Conservation (phyloP, 2,329 filamentous ascomycete species). For the Huntiella bhutanensis region DNA sequence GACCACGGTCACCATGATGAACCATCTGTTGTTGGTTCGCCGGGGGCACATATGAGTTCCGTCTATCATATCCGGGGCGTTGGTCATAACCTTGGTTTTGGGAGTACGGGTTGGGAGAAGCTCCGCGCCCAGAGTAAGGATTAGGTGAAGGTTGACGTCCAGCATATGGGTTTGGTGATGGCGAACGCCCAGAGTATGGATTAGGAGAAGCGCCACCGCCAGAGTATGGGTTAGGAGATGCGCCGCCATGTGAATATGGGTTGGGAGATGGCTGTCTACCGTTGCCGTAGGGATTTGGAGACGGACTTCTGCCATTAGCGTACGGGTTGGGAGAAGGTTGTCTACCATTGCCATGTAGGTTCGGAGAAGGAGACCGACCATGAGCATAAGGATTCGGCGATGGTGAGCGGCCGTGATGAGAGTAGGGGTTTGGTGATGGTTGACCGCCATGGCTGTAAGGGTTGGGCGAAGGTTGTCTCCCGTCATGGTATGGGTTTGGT, state of each 20-base stretch:
- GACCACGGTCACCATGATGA: conserved; percentile 4
- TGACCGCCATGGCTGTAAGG: neutral
- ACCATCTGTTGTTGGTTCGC: conserved; percentile 5
- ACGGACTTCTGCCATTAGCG: neutral
- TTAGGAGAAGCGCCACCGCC: conserved; percentile 12
- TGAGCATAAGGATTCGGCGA: conserved; percentile 2
- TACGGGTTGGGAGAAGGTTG: conserved; percentile 4
- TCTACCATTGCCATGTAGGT: neutral
- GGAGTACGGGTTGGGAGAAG: neutral
- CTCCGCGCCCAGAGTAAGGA: conserved; percentile 16
- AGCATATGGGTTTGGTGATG: conserved; percentile 1
- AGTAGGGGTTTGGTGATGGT: conserved; percentile 4
- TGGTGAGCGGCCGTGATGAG: neutral
- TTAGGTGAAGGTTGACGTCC: conserved; percentile 21
- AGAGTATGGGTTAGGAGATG: conserved; percentile 16
- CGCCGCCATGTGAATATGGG: neutral
- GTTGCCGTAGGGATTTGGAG: neutral
- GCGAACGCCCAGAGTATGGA: conserved; percentile 2
- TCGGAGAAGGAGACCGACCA: neutral
- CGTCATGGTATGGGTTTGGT: conserved; percentile 1
- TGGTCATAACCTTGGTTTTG: conserved; percentile 5
- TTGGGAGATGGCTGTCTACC: conserved; percentile 11
- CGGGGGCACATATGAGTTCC: conserved; percentile 3
- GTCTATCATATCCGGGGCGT: conserved; percentile 3
- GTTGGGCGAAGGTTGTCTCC: neutral